Evolutionary conservation across 371 early-diverging fungal species (phyloP).

Genomic region (Mortierella polycephala): DNA sequence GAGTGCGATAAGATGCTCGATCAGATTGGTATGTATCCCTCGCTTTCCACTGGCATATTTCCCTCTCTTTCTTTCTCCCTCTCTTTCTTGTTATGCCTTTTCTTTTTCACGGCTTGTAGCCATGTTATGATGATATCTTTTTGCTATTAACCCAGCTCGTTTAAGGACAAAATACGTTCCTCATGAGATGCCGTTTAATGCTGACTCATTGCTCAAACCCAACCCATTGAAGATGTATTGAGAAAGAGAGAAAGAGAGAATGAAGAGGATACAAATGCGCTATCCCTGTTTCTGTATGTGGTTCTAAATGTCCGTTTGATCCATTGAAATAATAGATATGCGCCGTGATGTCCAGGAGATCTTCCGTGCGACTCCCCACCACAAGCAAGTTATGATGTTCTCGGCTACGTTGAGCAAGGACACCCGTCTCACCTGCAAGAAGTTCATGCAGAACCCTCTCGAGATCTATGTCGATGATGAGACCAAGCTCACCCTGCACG

Average conservation of each 20-base stretch:
- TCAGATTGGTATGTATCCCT: constrained; percentile 74
- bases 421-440: constrained; percentile 92
- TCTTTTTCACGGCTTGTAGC: neutral
- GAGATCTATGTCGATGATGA: constrained; percentile 99
- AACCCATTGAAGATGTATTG: neutral
- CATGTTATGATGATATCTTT: constrained; percentile 44
- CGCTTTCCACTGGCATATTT: neutral
- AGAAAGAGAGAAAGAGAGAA: neutral
- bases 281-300: constrained; percentile 2
- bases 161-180: constrained; percentile 49
- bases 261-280: constrained; percentile 33
- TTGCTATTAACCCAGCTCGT: constrained; percentile 54
- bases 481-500: constrained; percentile 97
- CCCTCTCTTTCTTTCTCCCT: neutral
- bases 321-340: constrained; percentile 77
- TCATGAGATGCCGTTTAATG: constrained; percentile 27
- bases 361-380: constrained; percentile 92
- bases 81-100: neutral
- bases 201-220: constrained; percentile 14
- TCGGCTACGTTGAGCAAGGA: constrained; percentile 95
- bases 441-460: constrained; percentile 97
- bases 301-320: neutral
- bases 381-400: constrained; percentile 99
- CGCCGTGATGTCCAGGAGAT: constrained; percentile 97
- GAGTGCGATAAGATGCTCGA: constrained; percentile 99